Evolutionary conservation across 2,329 filamentous ascomycete genomes (phyloP), one percentile per base, ranked within the genome.

Genomic region (Cladosporium velox): DNA sequence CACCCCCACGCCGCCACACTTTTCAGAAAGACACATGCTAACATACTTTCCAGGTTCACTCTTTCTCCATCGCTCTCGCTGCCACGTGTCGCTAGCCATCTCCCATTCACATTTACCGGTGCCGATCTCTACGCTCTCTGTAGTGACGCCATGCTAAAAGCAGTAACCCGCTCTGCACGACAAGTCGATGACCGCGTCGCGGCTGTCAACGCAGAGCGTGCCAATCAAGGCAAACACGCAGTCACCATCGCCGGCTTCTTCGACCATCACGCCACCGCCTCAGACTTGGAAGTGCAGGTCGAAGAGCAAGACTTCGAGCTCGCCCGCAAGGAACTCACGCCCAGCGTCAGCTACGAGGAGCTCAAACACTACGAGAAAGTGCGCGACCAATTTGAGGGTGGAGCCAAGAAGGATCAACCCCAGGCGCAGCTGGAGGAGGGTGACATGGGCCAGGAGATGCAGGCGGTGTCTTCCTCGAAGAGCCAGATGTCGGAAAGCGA

Each of bases 61-160:
- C 87, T 98, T 62, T 85, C 92, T 69, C 91, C 92, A 0, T 84
- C 88, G 1, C 84, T 97, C 57, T 95, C 92, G 12, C 87, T 99
- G 12, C 78, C 85, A 30, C 81, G 87, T 8, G 88, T 99, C 57
- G 90, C 94, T 4, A 85, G 90, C 61, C 84, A 84, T 12, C 86
- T 99, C 4, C 95, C 95, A 0, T 95, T 97, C 77, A 98, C 94
- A 2, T 99, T 97, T 80, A 99, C 95, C 0, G 95, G 95, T 74
- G 95, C 95, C 69, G 95, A 99, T 80, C 90, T 99, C 75, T 99
- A 99, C 79, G 95, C 95, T 0, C 85, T 99, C 24, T 98, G 94
- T 82, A 97, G 93, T 52, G 95, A 99, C 78, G 93, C 95, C 61
- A 99, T 99, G 95, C 90, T 99, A 71, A 98, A 99, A 78, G 95